Base-by-base conservation (phyloP, 345 rosid species). In the Gossypium anomalum region DNA sequence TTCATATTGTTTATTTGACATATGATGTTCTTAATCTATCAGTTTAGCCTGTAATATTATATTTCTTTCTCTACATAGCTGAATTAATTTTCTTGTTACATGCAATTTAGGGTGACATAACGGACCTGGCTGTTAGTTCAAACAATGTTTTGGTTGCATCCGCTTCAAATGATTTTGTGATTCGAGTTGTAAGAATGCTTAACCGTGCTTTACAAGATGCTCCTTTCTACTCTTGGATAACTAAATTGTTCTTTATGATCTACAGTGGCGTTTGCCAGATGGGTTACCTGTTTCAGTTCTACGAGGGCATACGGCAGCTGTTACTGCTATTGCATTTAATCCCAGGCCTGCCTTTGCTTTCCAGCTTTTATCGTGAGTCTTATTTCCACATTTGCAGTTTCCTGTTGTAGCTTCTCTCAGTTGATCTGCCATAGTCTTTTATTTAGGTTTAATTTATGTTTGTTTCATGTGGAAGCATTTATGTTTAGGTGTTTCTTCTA, bases 251-350 rank as follows among this genome's bases (percentile, higher is more conserved):
- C 53, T 53, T 76, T 71, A 78, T 80, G 76, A 76, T 84, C 74
- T 79, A 59, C 86, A 95, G 99, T 95, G 99, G 99, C 95, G 97
- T 77, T 82, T 95, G 86, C 97, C 99, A 63, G 99, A 95, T 85
- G 99, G 99, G 81, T 67, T 86, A 76, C 97, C 97, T 43, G 90
- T 93, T 78, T 93, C 99, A 67, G 93, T 95, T 78, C 78, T 95
- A 79, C 91, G 92, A 77, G 99, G 99, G 68, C 99, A 95, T 70
- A 89, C 94, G 57, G 98, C 88, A 82, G 94, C 94, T 80, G 99
- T 95, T 75, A 95, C 99, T 78, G 97, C 99, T 43, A 90, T 95
- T 90, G 98, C 97, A 75, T 95, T 95, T 75, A 90, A 86, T 79
- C 95, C 95, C n/a, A 89, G 97, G 77, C 94, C 91, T 81, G 83